phyloP scores from a whole-genome alignment of 1,284 basidiomycete genomes.

The Lignosus rhinocerotis region DNA sequence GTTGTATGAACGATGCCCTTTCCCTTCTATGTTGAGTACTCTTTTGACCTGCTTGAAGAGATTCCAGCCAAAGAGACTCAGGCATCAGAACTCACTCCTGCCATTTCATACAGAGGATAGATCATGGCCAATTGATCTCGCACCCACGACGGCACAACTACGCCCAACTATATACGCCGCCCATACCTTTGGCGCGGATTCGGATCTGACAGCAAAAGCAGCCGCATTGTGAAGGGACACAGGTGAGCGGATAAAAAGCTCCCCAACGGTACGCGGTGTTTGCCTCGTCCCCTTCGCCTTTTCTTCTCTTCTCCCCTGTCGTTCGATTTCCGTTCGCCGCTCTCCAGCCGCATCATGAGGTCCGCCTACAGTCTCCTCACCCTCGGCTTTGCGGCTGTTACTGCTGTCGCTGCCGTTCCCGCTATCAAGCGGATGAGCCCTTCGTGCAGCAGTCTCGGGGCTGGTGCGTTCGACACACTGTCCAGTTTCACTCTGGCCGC shows the following conservation, averaged over 20 bases:
- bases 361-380: conserved; percentile 14
- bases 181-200: neutral
- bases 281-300: neutral
- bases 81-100: too few relatives aligned
- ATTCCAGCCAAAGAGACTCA: too few relatives aligned
- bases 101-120: too few relatives aligned
- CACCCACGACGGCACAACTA: neutral
- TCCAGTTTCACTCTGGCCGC: conserved; percentile 27
- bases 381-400: conserved; percentile 9
- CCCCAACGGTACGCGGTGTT: neutral
- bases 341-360: conserved; percentile 8
- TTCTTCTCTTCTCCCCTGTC: neutral
- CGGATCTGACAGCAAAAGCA: neutral
- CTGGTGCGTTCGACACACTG: conserved; percentile 24
- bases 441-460: conserved; percentile 24
- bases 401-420: conserved; percentile 10
- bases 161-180: neutral
- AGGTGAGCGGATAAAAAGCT: neutral
- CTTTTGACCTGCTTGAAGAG: too few relatives aligned
- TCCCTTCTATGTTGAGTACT: too few relatives aligned
- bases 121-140: too few relatives aligned
- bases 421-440: conserved; percentile 11
- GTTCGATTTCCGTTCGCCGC: conserved; percentile 3
- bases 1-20: too few relatives aligned
- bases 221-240: neutral